Evolutionary conservation across 495 filamentous ascomycete species (phyloP).

Genomic region (Annulohypoxylon nitens): DNA sequence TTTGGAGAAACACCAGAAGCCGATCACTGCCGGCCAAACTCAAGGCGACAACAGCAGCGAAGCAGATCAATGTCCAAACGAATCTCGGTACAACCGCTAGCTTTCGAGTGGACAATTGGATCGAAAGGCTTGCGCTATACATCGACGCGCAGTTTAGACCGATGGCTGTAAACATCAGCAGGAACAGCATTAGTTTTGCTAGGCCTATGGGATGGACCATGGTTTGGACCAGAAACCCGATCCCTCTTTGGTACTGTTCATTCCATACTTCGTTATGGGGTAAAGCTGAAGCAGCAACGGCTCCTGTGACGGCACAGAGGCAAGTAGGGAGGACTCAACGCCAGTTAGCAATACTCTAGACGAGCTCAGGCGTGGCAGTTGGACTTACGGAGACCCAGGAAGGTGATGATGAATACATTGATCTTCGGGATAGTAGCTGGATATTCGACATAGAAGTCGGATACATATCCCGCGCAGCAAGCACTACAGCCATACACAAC

Average conservation of each 20-base stretch:
- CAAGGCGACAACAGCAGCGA: slow-evolving; percentile 57
- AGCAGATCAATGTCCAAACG: slow-evolving; percentile 62
- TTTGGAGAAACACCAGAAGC: slow-evolving; percentile 59
- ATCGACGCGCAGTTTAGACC: slow-evolving; percentile 61
- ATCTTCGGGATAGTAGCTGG: slow-evolving; percentile 63
- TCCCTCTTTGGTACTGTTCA: slow-evolving; percentile 64
- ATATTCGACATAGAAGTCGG: slow-evolving; percentile 74
- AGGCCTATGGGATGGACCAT: slow-evolving; percentile 69
- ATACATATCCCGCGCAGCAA: slow-evolving; percentile 71
- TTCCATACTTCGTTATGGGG: slow-evolving; percentile 61
- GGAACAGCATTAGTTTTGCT: slow-evolving; percentile 69
- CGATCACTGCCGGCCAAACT: slow-evolving; percentile 62
- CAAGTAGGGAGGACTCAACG: slow-evolving; percentile 63
- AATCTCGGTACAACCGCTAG: slow-evolving; percentile 61
- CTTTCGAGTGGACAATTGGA: slow-evolving; percentile 57
- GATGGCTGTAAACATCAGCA: slow-evolving; percentile 66
- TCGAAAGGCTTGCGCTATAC: slow-evolving; percentile 60
- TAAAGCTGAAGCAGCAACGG: slow-evolving; percentile 66
- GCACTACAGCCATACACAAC: slow-evolving; percentile 71
- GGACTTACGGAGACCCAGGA: slow-evolving; percentile 59
- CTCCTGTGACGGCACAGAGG: slow-evolving; percentile 68
- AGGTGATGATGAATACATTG: slow-evolving; percentile 66
- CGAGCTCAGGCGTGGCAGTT: slow-evolving; percentile 43
- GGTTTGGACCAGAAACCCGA: slow-evolving; percentile 69
- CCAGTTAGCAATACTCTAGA: slow-evolving; percentile 47